These are phyloP conservation scores for Solanum aculeatissimum DNA, from an alignment of 305 asterid species.

Conservation along the genomic window DNA sequence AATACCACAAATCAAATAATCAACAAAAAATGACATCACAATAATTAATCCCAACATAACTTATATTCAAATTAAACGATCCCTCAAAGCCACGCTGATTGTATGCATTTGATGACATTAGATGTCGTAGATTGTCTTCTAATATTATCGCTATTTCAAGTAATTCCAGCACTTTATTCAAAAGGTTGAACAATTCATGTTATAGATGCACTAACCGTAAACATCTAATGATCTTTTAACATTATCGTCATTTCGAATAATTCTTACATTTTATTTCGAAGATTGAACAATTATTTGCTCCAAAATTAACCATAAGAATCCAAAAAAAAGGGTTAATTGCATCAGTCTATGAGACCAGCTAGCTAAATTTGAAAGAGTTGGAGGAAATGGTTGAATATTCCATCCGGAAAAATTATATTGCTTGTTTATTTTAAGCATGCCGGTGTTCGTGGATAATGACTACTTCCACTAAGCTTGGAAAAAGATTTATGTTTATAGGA, in stretches of 20 bases:
- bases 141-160: too few species aligned
- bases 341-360: background rate
- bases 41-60: too few species aligned
- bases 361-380: background rate
- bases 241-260: background rate
- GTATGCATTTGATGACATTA: too few species aligned
- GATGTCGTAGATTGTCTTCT: too few species aligned
- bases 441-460: background rate
- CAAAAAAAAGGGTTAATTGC: background rate
- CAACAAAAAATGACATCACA: too few species aligned
- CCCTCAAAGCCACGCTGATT: too few species aligned
- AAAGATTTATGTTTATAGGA: background rate
- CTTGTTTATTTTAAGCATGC: background rate
- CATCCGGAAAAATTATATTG: background rate
- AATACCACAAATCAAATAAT: too few species aligned
- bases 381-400: background rate
- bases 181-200: background rate
- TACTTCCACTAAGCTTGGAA: background rate
- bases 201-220: background rate
- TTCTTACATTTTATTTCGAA: background rate
- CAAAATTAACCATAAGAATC: background rate
- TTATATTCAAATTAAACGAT: too few species aligned
- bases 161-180: too few species aligned
- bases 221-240: background rate
- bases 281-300: background rate